Conservation (phyloP, 148 eudicot species). For the Pharnaceum exiguum region DNA sequence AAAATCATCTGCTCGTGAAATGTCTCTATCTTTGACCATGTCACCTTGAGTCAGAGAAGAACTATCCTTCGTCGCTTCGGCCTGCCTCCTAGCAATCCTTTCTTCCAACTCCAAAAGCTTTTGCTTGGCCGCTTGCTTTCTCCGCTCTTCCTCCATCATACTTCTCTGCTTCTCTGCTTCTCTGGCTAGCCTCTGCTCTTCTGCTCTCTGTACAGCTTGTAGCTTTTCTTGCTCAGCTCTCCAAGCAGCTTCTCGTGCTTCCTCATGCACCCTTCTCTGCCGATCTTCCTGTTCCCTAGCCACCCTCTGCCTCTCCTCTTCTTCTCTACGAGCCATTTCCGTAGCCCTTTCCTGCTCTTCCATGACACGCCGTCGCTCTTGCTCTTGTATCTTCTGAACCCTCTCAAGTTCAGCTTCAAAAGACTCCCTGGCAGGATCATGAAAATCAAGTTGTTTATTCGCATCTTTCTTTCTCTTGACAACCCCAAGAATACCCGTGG, state of each 20-base stretch:
- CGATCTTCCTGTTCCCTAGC: conserved; percentile 84
- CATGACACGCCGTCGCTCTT: conserved; percentile 63
- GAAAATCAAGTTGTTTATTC: conserved; percentile 55
- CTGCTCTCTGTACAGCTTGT: conserved; percentile 61
- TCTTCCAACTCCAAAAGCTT: conserved; percentile 91
- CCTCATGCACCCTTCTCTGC: conserved; percentile 64
- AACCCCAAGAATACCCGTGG: conserved; percentile 57
- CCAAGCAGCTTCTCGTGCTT: conserved; percentile 88
- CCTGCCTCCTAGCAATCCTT: conserved; percentile 71
- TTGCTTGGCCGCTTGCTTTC: conserved; percentile 93
- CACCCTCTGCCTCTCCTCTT: conserved; percentile 74
- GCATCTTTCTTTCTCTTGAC: conserved; percentile 81
- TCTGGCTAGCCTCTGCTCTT: conserved; percentile 74
- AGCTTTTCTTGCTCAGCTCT: conserved; percentile 74
- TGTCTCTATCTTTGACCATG: conserved; percentile 37
- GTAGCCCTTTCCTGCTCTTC: conserved; percentile 89
- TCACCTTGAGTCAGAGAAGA: conserved; percentile 37
- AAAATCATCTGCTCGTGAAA: conserved; percentile 40
- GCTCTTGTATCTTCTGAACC: conserved; percentile 92
- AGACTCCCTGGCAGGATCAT: conserved; percentile 92
- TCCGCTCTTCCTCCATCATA: conserved; percentile 87
- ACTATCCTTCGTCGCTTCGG: conserved; percentile 40
- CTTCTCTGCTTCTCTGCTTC: conserved; percentile 81
- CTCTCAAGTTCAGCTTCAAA: conserved; percentile 99
- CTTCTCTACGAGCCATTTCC: conserved; percentile 82